Conservation (phyloP, 1,284 basidiomycete species). For the Coniophora puteana region DNA sequence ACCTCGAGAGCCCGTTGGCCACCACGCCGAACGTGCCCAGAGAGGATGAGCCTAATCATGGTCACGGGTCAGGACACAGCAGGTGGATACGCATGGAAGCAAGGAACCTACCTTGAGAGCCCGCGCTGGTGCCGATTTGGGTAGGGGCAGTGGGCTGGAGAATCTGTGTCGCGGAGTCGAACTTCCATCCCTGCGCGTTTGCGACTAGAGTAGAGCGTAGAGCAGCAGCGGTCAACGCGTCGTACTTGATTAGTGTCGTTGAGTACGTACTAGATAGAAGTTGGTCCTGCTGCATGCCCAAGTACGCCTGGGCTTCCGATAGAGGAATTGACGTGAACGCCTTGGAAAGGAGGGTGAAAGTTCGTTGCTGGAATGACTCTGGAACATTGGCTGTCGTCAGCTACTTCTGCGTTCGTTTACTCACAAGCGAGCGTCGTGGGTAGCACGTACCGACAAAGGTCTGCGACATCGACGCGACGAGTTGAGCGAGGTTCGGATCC, state of each 20-base stretch:
- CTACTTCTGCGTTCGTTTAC: no score
- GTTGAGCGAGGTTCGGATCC: conserved; percentile 38
- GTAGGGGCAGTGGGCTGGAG: conserved; percentile 34
- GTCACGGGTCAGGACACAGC: no score
- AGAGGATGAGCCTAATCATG: conserved; percentile 40
- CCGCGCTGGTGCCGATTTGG: not conserved
- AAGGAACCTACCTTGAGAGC: conserved; percentile 10
- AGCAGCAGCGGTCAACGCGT: not conserved
- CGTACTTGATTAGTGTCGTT: not conserved
- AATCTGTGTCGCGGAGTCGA: conserved; percentile 41
- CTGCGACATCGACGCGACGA: conserved; percentile 40
- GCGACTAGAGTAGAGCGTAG: conserved; percentile 31
- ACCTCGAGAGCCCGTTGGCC: conserved; percentile 45
- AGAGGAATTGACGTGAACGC: conserved; percentile 61
- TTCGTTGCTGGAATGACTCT: conserved; percentile 52
- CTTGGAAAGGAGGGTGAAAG: conserved; percentile 49
- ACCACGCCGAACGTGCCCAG: conserved; percentile 50
- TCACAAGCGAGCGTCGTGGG: no score
- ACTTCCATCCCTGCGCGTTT: conserved; percentile 44
- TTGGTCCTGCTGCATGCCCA: conserved; percentile 47
- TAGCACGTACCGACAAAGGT: conserved; percentile 46
- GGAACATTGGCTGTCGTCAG: conserved; percentile 2
- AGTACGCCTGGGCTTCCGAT: conserved; percentile 48
- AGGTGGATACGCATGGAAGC: not conserved
- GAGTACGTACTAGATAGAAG: conserved; percentile 40